Evolutionary conservation across 768 basidiomycete species (phyloP).

Genomic region (Rhodotorula toruloides): DNA sequence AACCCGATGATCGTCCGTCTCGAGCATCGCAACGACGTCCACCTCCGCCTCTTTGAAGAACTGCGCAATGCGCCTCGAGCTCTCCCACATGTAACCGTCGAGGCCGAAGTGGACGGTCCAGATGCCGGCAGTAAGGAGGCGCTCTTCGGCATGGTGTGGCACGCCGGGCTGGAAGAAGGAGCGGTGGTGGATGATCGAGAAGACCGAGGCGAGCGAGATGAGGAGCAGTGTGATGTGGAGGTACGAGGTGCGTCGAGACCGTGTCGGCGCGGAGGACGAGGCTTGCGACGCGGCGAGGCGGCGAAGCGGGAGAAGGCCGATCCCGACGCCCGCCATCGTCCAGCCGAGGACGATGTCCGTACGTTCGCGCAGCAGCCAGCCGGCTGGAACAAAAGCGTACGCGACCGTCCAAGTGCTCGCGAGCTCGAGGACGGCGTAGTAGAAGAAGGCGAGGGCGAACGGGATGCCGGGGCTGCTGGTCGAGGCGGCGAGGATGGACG

Average conservation of each 20-base stretch:
- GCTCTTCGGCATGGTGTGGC: conserved; percentile 44
- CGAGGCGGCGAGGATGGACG: conserved; percentile 1
- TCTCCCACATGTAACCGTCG: conserved; percentile 59
- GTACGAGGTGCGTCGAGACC: background rate
- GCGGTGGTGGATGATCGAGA: conserved; percentile 1
- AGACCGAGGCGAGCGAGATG: conserved; percentile 1
- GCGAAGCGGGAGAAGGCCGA: background rate
- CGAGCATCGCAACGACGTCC: conserved; percentile 72
- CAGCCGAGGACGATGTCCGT: conserved; percentile 28
- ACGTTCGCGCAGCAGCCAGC: conserved; percentile 24
- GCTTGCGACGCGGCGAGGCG: background rate
- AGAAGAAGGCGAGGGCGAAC: conserved; percentile 19
- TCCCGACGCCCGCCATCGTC: conserved; percentile 14
- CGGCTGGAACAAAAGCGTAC: conserved; percentile 37
- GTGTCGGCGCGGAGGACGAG: background rate
- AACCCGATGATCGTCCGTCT: conserved; percentile 72
- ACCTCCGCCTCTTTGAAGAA: conserved; percentile 70
- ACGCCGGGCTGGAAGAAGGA: background rate
- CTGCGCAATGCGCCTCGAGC: conserved; percentile 63
- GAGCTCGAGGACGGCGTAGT: conserved; percentile 26
- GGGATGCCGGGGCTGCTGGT: background rate
- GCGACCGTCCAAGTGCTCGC: conserved; percentile 21
- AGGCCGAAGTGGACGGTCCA: conserved; percentile 91
- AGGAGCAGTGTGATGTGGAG: background rate
- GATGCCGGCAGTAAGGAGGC: conserved; percentile 73